Evolutionary conservation across 179 eudicot species (phyloP).

Genomic region (Pouteria campechiana): DNA sequence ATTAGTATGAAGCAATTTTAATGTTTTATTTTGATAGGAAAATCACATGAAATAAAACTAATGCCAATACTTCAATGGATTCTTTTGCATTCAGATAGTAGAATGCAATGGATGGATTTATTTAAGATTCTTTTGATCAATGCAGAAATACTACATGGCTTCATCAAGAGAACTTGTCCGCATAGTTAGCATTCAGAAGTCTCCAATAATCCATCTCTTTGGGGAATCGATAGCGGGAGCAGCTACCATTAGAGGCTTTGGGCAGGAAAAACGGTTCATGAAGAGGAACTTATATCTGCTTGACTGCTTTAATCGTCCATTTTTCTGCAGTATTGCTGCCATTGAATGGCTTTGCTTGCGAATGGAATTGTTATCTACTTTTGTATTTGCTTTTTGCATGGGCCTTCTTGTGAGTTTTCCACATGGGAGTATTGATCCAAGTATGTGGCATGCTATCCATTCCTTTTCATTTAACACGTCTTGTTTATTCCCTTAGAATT

Average conservation of each 20-base stretch:
- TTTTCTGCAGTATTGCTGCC: conserved; percentile 95
- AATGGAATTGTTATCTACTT: conserved; percentile 92
- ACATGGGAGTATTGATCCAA: conserved; percentile 90
- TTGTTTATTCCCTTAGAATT: background rate
- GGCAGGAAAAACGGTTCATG: conserved; percentile 96
- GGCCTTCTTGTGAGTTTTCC: conserved; percentile 95
- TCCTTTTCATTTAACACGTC: background rate
- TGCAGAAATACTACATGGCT: conserved; percentile 99
- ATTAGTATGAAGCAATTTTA: too few relatives aligned
- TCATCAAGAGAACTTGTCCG: conserved; percentile 96
- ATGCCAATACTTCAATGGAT: too few relatives aligned
- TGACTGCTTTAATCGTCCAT: conserved; percentile 94
- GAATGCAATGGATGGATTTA: too few relatives aligned
- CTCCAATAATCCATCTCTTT: conserved; percentile 91
- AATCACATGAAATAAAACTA: too few relatives aligned
- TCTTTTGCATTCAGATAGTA: too few relatives aligned
- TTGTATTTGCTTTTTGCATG: conserved; percentile 98
- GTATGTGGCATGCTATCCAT: conserved; percentile 29
- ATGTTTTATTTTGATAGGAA: too few relatives aligned
- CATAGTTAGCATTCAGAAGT: conserved; percentile 95
- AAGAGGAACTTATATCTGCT: conserved; percentile 90
- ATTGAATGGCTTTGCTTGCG: conserved; percentile 99
- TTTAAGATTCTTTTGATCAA: too few relatives aligned
- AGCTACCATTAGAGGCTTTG: conserved; percentile 96
- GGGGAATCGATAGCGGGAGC: conserved; percentile 99